Base-by-base conservation (phyloP, 1,139 yeast species). In the Arxiozyma telluris region DNA sequence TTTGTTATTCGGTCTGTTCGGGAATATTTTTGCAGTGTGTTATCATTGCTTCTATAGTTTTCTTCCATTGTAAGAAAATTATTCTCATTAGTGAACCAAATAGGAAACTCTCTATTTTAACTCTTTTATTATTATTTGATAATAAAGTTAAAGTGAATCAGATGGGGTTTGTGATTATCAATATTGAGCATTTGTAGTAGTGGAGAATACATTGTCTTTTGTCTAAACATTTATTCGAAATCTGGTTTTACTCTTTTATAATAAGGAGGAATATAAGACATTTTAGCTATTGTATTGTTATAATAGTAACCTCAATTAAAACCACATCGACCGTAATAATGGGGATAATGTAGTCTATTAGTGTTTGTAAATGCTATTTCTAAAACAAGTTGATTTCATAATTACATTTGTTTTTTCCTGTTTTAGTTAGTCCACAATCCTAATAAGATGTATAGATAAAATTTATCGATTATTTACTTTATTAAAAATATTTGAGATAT, bases 31-130 rank as follows among this genome's bases (percentile, higher is more conserved):
- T 34, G n/a, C 17, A 12, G n/a, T 15, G 12, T 34, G n/a, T 15
- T 34, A 12, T 34, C 12, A 12, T 34, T 34, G 6, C n/a, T 12
- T 34, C 39, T 34, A 34, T 34, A 15, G 12, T 34, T 34, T 18
- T 30, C 25, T 15, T 5, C 15, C 15, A 5, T 22, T 15, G 44
- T 52, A 17, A 34, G 41, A 38, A 25, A 21, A 49, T 27, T 20
- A 38, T 23, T 34, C 34, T 45, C 53, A 50, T 54, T 50, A 55
- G 25, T 51, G 50, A 30, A 57, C 57, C 39, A 51, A 52, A 49
- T 30, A 23, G 57, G 58, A 56, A 54, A 53, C 39, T 49, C 25
- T 44, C 20, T 15, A 6, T 6, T n/a, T 34, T 34, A 15, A 2
- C 8, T 12, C n/a, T 15, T 34, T 34, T 12, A 12, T 34, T 34